Percentiles rank a stretch among this genome's conserved stretches.
Evolutionary conservation across 805 yeast genomes (phyloP).

Genomic region (Sungouiella thailandica): DNA sequence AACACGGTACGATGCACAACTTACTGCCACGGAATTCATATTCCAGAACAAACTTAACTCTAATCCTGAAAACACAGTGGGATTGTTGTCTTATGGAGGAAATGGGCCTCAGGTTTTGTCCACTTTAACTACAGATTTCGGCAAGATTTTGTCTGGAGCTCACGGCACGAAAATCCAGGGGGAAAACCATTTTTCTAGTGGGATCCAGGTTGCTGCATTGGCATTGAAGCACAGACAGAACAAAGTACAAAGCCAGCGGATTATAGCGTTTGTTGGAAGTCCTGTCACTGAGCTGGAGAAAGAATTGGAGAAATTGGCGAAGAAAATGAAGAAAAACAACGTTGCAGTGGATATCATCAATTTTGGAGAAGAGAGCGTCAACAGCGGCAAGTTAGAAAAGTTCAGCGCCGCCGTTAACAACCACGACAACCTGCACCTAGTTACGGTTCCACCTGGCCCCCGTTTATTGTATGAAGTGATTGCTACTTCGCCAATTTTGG

Average conservation of each 20-base stretch:
- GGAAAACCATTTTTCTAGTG: constrained; percentile 61
- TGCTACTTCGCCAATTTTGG: constrained; percentile 68
- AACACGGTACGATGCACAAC: constrained; percentile 86
- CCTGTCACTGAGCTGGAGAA: constrained; percentile 68
- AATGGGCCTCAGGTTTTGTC: constrained; percentile 78
- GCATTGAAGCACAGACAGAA: constrained; percentile 96
- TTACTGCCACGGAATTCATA: constrained; percentile 81
- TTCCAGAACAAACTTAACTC: constrained; percentile 81
- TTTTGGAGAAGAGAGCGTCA: constrained; percentile 82
- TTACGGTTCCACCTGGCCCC: constrained; percentile 86
- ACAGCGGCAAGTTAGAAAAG: constrained; percentile 73
- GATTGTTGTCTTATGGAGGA: constrained; percentile 86
- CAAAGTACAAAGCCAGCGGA: constrained; percentile 85
- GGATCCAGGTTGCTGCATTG: constrained; percentile 84
- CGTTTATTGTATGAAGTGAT: constrained; percentile 77
- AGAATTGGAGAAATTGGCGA: constrained; percentile 79
- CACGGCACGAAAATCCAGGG: constrained; percentile 77
- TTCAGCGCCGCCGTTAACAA: constrained; percentile 71
- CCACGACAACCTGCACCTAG: constrained; percentile 74
- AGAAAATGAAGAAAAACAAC: constrained; percentile 88
- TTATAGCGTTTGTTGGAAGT: constrained; percentile 83
- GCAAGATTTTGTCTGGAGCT: constrained; percentile 76
- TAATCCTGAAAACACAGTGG: constrained; percentile 94
- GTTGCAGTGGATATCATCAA: constrained; percentile 85
- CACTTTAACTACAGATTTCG: constrained; percentile 82